Percentiles rank a stretch among this genome's conserved stretches.
These are phyloP conservation scores for Xerophyta viscosa DNA, from an alignment of 106 monocot genomes.

Conservation along the genomic window DNA sequence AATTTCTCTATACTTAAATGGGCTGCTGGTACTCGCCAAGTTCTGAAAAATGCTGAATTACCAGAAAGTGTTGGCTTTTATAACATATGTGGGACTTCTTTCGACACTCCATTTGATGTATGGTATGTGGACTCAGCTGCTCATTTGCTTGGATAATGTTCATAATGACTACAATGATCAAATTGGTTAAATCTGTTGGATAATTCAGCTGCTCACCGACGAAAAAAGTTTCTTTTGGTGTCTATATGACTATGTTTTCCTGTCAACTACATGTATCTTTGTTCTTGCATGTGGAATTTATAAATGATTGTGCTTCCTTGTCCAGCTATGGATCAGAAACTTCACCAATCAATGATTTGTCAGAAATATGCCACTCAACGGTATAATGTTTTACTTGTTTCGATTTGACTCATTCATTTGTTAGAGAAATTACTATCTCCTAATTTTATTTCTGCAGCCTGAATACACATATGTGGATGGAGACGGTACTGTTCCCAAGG, in stretches of 20 bases:
- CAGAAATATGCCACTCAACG: conserved; percentile 62
- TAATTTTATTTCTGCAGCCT: conserved; percentile 37
- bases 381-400: conserved; percentile 17
- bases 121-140: conserved; percentile 36
- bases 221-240: too few relatives aligned
- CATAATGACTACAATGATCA: too few relatives aligned
- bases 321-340: conserved; percentile 71
- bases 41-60: conserved; percentile 52
- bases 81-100: conserved; percentile 70
- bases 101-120: conserved; percentile 74
- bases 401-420: neutral
- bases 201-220: too few relatives aligned
- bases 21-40: conserved; percentile 60
- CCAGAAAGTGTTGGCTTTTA: conserved; percentile 66
- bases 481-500: conserved; percentile 75
- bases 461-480: conserved; percentile 72
- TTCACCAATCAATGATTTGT: conserved; percentile 64
- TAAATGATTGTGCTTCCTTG: neutral
- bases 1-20: conserved; percentile 59
- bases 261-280: too few relatives aligned
- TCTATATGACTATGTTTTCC: too few relatives aligned
- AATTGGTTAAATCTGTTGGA: too few relatives aligned
- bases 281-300: too few relatives aligned
- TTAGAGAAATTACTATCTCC: neutral
- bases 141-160: neutral